Evolutionary conservation across 179 eudicot genomes (phyloP).

Genomic region (Camellia oleifera): DNA sequence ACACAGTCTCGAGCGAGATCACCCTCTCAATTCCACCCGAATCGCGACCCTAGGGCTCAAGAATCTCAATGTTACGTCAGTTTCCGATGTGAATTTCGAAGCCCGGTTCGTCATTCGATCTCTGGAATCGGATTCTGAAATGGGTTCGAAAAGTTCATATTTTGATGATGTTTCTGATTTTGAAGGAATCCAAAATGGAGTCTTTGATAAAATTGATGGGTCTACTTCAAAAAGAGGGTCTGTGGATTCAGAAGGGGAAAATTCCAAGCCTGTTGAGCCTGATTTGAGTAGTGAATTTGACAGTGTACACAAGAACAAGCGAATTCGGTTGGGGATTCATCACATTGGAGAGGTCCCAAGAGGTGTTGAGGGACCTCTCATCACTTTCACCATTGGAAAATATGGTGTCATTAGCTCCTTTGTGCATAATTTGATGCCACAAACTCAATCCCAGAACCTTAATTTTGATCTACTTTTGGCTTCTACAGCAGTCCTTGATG

Average conservation of each 20-base stretch:
- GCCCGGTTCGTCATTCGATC: constrained; percentile 49
- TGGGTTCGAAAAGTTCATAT: constrained; percentile 21
- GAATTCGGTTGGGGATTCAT: too few relatives aligned
- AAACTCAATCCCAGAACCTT: constrained; percentile 12
- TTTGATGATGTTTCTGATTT: constrained; percentile 21
- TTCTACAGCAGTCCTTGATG: constrained; percentile 23
- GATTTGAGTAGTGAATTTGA: too few relatives aligned
- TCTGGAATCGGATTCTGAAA: constrained; percentile 8
- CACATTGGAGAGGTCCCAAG: too few relatives aligned
- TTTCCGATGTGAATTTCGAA: constrained; percentile 61
- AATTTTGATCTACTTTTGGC: constrained; percentile 33
- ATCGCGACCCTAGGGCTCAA: constrained; percentile 68
- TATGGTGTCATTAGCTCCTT: constrained; percentile 44
- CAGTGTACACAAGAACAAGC: too few relatives aligned
- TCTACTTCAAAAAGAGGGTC: neutral
- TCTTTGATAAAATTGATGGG: constrained; percentile 21
- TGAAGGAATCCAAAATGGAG: constrained; percentile 8
- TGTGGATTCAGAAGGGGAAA: too few relatives aligned
- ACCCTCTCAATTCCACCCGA: constrained; percentile 78
- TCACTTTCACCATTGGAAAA: constrained; percentile 45
- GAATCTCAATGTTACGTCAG: constrained; percentile 45
- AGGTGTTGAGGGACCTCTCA: constrained; percentile 19
- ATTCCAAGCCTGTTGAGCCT: too few relatives aligned
- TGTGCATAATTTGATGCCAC: constrained; percentile 18
- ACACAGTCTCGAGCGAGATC: constrained; percentile 69